Conservation (phyloP, 1,139 yeast genomes). For the Candida sojae region DNA sequence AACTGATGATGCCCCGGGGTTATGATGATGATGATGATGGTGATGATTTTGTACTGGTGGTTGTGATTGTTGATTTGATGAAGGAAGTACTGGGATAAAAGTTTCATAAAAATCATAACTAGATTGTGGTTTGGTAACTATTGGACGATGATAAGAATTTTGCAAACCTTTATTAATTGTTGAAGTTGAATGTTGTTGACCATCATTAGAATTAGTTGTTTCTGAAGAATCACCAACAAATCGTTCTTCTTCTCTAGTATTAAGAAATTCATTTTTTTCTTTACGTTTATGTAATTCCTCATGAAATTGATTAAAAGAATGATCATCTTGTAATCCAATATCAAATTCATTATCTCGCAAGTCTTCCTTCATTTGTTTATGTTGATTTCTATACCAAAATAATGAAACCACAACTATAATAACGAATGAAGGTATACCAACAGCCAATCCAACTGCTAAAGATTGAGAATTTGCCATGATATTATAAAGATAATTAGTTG, state of each 20-base stretch:
- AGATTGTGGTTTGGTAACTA: constrained; percentile 16
- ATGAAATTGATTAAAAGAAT: constrained; percentile 38
- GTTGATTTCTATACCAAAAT: constrained; percentile 34
- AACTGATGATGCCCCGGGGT: neutral
- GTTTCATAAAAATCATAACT: constrained; percentile 47
- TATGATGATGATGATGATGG: neutral
- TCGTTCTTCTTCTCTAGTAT: constrained; percentile 1
- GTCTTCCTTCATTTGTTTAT: constrained; percentile 37
- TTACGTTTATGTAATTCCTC: constrained; percentile 32
- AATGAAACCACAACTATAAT: constrained; percentile 24
- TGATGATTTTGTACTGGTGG: neutral
- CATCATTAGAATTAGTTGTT: constrained; percentile 3
- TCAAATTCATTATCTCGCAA: constrained; percentile 31
- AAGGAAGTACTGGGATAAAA: constrained; percentile 41
- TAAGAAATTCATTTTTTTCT: constrained; percentile 8
- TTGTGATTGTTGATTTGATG: constrained; percentile 1
- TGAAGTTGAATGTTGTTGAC: constrained; percentile 7
- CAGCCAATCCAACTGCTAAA: constrained; percentile 44
- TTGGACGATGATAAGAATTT: constrained; percentile 4
- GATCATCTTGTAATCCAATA: constrained; percentile 39
- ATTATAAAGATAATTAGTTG: neutral
- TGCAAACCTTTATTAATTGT: constrained; percentile 1
- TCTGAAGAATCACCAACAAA: constrained; percentile 1
- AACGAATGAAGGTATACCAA: constrained; percentile 41
- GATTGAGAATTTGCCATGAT: constrained; percentile 24